These are phyloP conservation scores for Fusarium redolens DNA, from an alignment of 2,329 filamentous ascomycete genomes.

Conservation along the genomic window DNA sequence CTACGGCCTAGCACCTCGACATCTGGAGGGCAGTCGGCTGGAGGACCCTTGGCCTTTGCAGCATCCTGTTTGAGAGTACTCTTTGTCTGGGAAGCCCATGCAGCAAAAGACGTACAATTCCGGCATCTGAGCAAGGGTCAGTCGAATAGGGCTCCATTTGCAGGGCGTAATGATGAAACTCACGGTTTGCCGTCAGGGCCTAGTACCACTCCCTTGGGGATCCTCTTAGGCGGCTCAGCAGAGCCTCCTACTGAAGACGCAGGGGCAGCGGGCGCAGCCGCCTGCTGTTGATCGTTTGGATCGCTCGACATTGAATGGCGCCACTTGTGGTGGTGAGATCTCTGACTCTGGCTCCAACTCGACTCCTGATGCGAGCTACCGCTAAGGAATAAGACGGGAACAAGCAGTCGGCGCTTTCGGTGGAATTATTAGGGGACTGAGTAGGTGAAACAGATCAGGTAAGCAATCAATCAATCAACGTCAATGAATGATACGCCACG, in stretches of 20 bases:
- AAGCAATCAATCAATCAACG: neutral
- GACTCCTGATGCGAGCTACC: neutral
- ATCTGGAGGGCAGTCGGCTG: constrained; percentile 86
- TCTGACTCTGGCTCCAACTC: neutral
- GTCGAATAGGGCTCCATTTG: constrained; percentile 17
- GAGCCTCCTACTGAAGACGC: constrained; percentile 37
- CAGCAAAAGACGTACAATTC: constrained; percentile 48
- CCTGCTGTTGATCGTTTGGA: constrained; percentile 38
- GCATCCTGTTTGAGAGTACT: constrained; percentile 51
- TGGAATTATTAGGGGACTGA: constrained; percentile 2
- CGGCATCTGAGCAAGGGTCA: constrained; percentile 47
- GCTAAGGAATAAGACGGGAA: constrained; percentile 12
- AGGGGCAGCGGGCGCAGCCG: constrained; percentile 36
- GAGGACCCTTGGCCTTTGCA: constrained; percentile 52
- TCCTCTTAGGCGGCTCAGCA: constrained; percentile 59
- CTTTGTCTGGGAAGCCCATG: constrained; percentile 66
- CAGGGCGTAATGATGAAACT: constrained; percentile 50
- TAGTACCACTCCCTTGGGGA: constrained; percentile 78
- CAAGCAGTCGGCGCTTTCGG: constrained; percentile 9
- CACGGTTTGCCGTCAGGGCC: constrained; percentile 88
- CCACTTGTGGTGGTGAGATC: constrained; percentile 29
- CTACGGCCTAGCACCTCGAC: constrained; percentile 87
- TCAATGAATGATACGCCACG: neutral
- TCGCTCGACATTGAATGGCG: constrained; percentile 45
- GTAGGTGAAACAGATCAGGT: neutral